Base-by-base conservation (phyloP, 2,329 filamentous ascomycete species). In the Sporothrix luriei region DNA sequence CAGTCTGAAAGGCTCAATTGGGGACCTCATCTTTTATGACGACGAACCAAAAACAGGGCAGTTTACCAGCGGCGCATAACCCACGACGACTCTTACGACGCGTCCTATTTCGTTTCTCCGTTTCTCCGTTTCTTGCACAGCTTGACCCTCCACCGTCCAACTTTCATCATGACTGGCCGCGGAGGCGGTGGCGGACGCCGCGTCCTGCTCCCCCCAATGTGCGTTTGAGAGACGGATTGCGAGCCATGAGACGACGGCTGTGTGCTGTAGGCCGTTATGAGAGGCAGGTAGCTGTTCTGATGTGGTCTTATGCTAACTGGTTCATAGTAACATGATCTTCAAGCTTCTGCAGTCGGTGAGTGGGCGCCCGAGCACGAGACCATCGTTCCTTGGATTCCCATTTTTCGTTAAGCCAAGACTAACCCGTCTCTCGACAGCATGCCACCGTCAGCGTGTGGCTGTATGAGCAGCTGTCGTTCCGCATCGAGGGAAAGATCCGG, bases 401-500 rank as follows among this genome's bases (percentile, higher is more conserved):
- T n/a, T n/a, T n/a, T n/a, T 43, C 2, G 5, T 14, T 11, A 43
- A 13, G 11, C 40, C 48, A 29, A 29, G n/a, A 29, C 26, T 70
- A 57, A 67, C 38, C n/a, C 24, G 21, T 14, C 14, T 49, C 24
- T 19, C 49, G 4, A 13, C 83, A 91, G 80, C 90, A 93, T 77
- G 89, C 91, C 19, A 94, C 91, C 1, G 93, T 98, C 51, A 92
- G 91, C 76, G 92, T 99, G 77, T 99, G 95, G 95, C 84, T 99
- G 54, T 98, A 96, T 80, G 95, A 99, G 83, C 95, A 99, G 85
- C 84, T 98, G 68, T 89, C 90, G 16, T 94, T 97, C 77, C 87
- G 95, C 71, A 97, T 99, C 77, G 94, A 98, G 82, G 95, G 95
- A 72, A 97, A 94, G 83, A 97, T 99, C 74, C 88, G 95, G 77